Evolutionary conservation across 164 flowering plant genomes (phyloP), one percentile per base, ranked within the genome.

Genomic region (Stephania cephalantha): DNA sequence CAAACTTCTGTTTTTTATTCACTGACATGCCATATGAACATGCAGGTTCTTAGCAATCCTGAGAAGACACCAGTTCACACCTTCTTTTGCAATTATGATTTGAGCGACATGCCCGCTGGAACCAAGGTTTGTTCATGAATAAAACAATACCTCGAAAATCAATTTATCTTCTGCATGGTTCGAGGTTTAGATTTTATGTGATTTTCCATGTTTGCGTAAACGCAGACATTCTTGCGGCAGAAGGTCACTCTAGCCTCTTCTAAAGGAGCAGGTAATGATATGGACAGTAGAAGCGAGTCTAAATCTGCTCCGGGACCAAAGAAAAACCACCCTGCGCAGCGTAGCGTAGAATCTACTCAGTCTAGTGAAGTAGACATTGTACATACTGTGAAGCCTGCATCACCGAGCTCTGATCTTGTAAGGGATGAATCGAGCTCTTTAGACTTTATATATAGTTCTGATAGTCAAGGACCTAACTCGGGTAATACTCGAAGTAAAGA

Each of bases 81-180:
- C n/a, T 92, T 87, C 83, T 86, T 92, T 79, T 94, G 98, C 84
- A 90, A 88, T 77, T 94, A 94, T 79, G 97, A 94, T 83, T 80
- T 94, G 82, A 90, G 87, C 77, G 98, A 94, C 85, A 94, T 94
- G 98, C 98, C 98, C 30, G 87, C 92, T 77, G 97, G 97, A 72
- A 92, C 98, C 52, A 94, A 94, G 86, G 98, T 94, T 77, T 74
- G 84, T 75, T 22, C 18, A 6, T 25, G 25, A 25, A 58, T 52
- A 17, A 4, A 71, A 22, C 48, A n/a, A 5, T 22, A 53, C 17
- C 45, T 22, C 15, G 9, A 18, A 25, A n/a, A 30, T 58, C 25
- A 30, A 52, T 30, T 15, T 11, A 35, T 18, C 2, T 55, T 44
- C 8, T 42, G 22, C 15, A 29, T 64, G 5, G 50, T n/a, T 46